Percentiles rank a stretch among this genome's conserved stretches.
Evolutionary conservation across 1,139 yeast genomes (phyloP).

Genomic region (Diutina sp.): DNA sequence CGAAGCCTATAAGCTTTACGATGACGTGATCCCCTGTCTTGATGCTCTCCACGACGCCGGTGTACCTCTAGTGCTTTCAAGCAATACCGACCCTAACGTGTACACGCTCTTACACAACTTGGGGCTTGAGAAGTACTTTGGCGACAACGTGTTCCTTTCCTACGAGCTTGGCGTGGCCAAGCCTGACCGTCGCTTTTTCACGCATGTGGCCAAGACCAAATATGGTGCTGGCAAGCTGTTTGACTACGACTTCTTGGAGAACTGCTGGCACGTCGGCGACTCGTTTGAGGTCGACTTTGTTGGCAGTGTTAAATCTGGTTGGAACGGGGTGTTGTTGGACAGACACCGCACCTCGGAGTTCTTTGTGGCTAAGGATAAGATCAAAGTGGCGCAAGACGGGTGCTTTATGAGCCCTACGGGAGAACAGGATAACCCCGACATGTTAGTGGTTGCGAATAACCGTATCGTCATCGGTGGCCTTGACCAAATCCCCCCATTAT

Average conservation of each 20-base stretch:
- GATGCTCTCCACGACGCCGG: conserved; percentile 15
- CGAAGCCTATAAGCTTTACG: conserved; percentile 39
- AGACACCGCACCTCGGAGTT: conserved; percentile 17
- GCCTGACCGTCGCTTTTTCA: conserved; percentile 37
- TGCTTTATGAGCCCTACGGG: not conserved
- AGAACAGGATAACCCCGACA: not conserved
- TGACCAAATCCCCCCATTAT: not conserved
- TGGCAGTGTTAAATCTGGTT: conserved; percentile 42
- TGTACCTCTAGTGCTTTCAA: conserved; percentile 32
- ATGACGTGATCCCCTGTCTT: conserved; percentile 41
- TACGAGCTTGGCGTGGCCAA: conserved; percentile 42
- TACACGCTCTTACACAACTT: conserved; percentile 30
- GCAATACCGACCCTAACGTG: conserved; percentile 51
- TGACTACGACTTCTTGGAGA: conserved; percentile 8
- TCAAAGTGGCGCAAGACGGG: not conserved
- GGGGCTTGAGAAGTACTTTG: conserved; percentile 26
- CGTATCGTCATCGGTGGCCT: not conserved
- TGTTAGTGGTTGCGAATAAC: conserved; percentile 2
- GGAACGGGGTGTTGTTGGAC: conserved; percentile 48
- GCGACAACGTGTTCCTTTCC: conserved; percentile 30
- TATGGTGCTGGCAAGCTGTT: not conserved
- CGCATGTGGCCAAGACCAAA: conserved; percentile 13
- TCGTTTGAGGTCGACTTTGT: conserved; percentile 37
- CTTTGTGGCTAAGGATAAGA: conserved; percentile 6
- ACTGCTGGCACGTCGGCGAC: conserved; percentile 60